Evolutionary conservation across 2,329 filamentous ascomycete species (phyloP), one percentile per base, ranked within the genome.

Genomic region (Fusarium scirpi): DNA sequence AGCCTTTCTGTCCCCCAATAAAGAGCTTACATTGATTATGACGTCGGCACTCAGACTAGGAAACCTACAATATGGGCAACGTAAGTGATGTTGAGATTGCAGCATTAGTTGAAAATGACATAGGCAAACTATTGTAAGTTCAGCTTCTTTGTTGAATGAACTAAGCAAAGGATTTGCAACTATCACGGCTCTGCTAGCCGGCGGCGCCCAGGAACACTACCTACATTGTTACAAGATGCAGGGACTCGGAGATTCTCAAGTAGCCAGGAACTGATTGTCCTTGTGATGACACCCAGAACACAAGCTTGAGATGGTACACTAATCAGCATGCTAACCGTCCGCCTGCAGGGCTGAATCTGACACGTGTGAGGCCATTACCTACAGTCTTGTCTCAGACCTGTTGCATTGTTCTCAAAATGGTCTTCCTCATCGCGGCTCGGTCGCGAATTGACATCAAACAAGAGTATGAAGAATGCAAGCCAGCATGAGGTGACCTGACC

Each of bases 281-380:
- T 70, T 51, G 60, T 61, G 63, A 62, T 61, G 59, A 52, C 54
- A 58, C 29, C 55, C 52, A 54, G 16, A 65, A 40, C 20, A 24
- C 54, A 57, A 51, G 30, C 20, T 38, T 62, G 51, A 41, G 25
- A 41, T 38, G n/a, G 41, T 54, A 61, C 30, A 51, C 60, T 62
- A 70, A 71, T 73, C 48, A 73, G 46, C 45, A 27, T 45, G 49
- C 58, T 49, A 62, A 57, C 29, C 41, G 22, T 62, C 58, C 41
- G 38, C 30, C 48, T 67, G 61, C 65, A 65, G 59, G 63, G 61
- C 60, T 59, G 62, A 46, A 70, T 69, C 54, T 69, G 69, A 66
- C 64, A 72, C 68, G 65, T 65, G 62, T 57, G 69, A 72, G 68
- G 58, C 61, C 54, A 59, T 62, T 54, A 48, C 43, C 30, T 62